Evolutionary conservation across 2,329 filamentous ascomycete genomes (phyloP), one percentile per base, ranked within the genome.

Genomic region (Bipolaris sorokiniana): DNA sequence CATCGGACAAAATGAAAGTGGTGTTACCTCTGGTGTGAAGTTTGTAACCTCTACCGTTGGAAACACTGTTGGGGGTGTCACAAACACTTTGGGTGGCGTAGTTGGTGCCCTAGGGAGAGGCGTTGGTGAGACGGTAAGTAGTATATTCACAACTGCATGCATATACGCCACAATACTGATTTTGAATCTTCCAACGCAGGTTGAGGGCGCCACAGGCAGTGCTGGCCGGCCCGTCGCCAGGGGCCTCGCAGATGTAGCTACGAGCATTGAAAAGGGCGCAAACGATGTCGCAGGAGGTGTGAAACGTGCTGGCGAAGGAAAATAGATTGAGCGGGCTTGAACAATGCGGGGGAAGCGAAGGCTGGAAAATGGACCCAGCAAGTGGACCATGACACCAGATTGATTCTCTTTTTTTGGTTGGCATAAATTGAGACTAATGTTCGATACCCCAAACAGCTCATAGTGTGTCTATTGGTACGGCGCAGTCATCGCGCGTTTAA

Each of bases 21-120:
- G 81, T 61, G 77, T 80, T 48, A 82, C 81, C 0, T 81, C 81
- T 48, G 81, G 82, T 54, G 78, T 83, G 52, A 84, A 83, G 62
- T 83, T 83, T 63, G 82, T 84, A 48, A 85, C 82, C 5, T 83
- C 81, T 1, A 84, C 83, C 1, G 71, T 84, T 23, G 83, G 84
- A 48, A 86, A 86, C 68, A 81, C 81, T 0, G 79, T 75, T 38
- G 83, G 82, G n/a, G 83, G 83, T 34, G 71, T 84, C 16, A 78
- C 81, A 6, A 81, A 81, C 57, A 85, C 82, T 2, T 76, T 82
- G 2, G 83, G 83, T 13, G 81, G 82, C 28, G 77, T 85, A 1
- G 80, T 84, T 13, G 84, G 80, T 42, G 76, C 79, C 13, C 67
- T 78, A 11, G 79, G 79, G 38, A 69, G 77, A 33, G 79, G 79